Conservation (phyloP, 2,329 filamentous ascomycete genomes). For the Paraphoma chrysanthemicola region DNA sequence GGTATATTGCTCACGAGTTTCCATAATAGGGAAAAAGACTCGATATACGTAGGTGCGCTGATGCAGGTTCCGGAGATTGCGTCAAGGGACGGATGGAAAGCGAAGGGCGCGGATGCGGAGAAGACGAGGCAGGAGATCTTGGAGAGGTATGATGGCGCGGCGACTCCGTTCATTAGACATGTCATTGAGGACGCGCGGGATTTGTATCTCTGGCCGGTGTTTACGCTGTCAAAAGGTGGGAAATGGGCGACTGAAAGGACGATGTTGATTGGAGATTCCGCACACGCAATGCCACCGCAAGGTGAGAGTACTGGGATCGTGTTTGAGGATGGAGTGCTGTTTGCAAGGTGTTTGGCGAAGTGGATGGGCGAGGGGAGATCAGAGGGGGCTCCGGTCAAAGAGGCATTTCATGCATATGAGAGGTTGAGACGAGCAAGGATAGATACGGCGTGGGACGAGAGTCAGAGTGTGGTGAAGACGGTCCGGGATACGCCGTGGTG, state of each 20-base stretch:
- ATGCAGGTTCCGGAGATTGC: slow-evolving; percentile 54
- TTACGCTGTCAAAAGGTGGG: slow-evolving; percentile 52
- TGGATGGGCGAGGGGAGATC: slow-evolving; percentile 50
- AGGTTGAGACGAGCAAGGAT: slow-evolving; percentile 53
- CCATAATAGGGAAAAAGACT: slow-evolving; percentile 45
- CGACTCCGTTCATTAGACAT: slow-evolving; percentile 44
- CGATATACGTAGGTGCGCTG: slow-evolving; percentile 53
- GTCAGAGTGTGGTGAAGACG: slow-evolving; percentile 53
- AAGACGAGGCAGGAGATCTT: slow-evolving; percentile 51
- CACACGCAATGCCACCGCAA: slow-evolving; percentile 60
- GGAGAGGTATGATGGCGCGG: slow-evolving; percentile 49
- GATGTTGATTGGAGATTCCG: slow-evolving; percentile 55
- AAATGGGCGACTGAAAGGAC: slow-evolving; percentile 54
- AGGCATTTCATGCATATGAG: slow-evolving; percentile 58
- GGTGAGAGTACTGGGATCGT: slow-evolving; percentile 60
- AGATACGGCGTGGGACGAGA: slow-evolving; percentile 55
- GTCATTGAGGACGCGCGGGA: slow-evolving; percentile 53
- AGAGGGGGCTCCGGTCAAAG: slow-evolving; percentile 45
- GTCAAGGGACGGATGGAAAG: slow-evolving; percentile 55
- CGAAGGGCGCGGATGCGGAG: slow-evolving; percentile 51
- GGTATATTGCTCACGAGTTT: slow-evolving; percentile 55
- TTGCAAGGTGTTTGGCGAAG: slow-evolving; percentile 52
- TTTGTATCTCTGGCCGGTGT: slow-evolving; percentile 56
- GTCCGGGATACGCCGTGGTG: slow-evolving; percentile 55
- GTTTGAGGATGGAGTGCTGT: slow-evolving; percentile 60